Evolutionary conservation across 1,284 basidiomycete genomes (phyloP).

Genomic region (Sanguinoderma infundibulare): DNA sequence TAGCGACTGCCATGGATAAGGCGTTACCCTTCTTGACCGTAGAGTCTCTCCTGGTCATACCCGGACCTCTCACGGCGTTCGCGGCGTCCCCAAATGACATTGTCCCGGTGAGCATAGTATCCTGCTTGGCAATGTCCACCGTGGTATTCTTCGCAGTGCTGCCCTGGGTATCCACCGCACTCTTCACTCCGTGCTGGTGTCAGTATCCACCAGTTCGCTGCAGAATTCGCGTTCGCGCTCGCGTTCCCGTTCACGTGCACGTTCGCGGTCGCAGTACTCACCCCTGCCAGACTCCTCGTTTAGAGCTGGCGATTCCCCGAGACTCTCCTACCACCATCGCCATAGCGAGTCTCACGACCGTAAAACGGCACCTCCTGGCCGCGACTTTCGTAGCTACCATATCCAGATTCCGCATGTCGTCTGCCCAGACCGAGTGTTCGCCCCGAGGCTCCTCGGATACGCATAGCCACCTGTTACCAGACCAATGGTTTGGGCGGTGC

Average conservation of each 20-base stretch:
- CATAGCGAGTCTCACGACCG: constrained; percentile 12
- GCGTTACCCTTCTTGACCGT: constrained; percentile 13
- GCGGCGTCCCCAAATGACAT: constrained; percentile 13
- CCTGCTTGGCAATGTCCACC: constrained; percentile 13
- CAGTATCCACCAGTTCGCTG: neutral
- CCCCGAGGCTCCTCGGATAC: constrained; percentile 12
- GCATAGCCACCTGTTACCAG: constrained; percentile 10
- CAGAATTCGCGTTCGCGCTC: constrained; percentile 12
- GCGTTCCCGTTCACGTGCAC: neutral
- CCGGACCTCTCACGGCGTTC: neutral
- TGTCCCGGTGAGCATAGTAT: constrained; percentile 10
- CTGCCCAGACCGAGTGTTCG: constrained; percentile 1
- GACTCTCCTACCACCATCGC: constrained; percentile 4
- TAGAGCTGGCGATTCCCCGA: constrained; percentile 10
- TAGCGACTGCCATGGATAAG: constrained; percentile 10
- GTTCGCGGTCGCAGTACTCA: neutral
- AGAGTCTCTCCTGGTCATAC: neutral
- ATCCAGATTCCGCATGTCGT: constrained; percentile 10
- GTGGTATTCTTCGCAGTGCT: constrained; percentile 16
- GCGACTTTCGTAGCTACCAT: constrained; percentile 10
- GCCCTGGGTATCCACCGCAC: constrained; percentile 6
- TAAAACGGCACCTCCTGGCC: constrained; percentile 17
- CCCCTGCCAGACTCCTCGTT: constrained; percentile 11
- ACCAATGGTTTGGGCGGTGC: neutral
- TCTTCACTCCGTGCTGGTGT: constrained; percentile 1